Evolutionary conservation across 1,284 basidiomycete species (phyloP).

Genomic region (Lentinus polychrous): DNA sequence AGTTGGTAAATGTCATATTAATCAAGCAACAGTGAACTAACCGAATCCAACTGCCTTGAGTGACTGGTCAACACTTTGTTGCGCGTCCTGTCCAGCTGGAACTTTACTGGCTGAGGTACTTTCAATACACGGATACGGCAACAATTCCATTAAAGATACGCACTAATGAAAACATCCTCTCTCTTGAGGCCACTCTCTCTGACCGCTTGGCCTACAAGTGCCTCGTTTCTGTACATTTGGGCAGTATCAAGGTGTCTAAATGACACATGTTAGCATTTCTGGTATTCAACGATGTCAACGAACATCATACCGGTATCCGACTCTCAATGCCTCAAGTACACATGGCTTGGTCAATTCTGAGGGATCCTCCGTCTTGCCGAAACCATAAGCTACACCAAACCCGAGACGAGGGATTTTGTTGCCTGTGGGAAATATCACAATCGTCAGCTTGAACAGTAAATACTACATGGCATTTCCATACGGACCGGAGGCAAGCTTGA

Average conservation of each 20-base stretch:
- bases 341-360: conserved; percentile 54
- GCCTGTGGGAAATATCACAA: conserved; percentile 23
- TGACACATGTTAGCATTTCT: background rate
- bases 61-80: conserved; percentile 14
- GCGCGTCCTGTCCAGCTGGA: background rate
- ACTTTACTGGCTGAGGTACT: conserved; percentile 10
- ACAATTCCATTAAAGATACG: conserved; percentile 18
- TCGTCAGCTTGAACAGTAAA: too few relatives aligned
- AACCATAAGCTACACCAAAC: conserved; percentile 61
- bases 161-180: conserved; percentile 70
- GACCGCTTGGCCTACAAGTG: conserved; percentile 53
- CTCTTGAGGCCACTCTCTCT: conserved; percentile 43
- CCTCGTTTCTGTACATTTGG: conserved; percentile 71
- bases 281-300: background rate
- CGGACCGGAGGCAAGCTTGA: too few relatives aligned
- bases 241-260: conserved; percentile 64
- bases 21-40: conserved; percentile 3
- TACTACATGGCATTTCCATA: too few relatives aligned
- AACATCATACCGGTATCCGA: conserved; percentile 57
- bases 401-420: conserved; percentile 68
- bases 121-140: background rate
- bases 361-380: conserved; percentile 9
- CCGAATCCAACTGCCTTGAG: conserved; percentile 17
- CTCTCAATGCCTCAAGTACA: conserved; percentile 60
- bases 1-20: background rate